Evolutionary conservation across 331 rosid genomes (phyloP).

Genomic region (Ulmus americana): DNA sequence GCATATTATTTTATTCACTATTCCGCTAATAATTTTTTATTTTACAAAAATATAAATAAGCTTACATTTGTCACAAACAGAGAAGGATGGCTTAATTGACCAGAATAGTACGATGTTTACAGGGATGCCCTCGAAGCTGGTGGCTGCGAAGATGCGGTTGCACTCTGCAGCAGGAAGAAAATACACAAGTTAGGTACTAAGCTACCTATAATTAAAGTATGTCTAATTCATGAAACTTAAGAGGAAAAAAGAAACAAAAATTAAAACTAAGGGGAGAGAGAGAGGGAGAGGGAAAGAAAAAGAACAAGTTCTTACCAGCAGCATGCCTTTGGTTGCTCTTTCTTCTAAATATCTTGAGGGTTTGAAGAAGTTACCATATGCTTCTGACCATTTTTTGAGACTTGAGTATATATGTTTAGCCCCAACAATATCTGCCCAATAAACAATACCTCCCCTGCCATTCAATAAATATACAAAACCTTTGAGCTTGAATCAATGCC

Average conservation of each 20-base stretch:
- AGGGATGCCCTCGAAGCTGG: slow-evolving; percentile 47
- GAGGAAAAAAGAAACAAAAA: neutral
- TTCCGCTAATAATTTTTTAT: too few relatives aligned
- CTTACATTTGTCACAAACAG: too few relatives aligned
- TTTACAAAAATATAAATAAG: too few relatives aligned
- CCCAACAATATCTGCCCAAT: slow-evolving; percentile 81
- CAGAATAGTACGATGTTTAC: slow-evolving; percentile 15
- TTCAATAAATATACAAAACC: neutral
- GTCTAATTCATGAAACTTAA: neutral
- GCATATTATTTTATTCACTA: too few relatives aligned
- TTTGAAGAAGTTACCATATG: slow-evolving; percentile 62
- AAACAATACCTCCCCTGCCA: slow-evolving; percentile 81
- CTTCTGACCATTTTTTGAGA: slow-evolving; percentile 67
- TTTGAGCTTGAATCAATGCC: too few relatives aligned
- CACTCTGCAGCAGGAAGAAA: slow-evolving; percentile 45
- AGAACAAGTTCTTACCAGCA: slow-evolving; percentile 44
- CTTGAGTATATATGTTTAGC: slow-evolving; percentile 57
- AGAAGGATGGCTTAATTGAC: too few relatives aligned
- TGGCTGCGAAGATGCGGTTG: slow-evolving; percentile 33
- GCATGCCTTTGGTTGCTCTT: slow-evolving; percentile 63
- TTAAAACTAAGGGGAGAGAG: neutral
- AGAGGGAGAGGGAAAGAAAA: neutral
- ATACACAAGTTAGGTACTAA: neutral
- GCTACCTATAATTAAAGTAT: too few relatives aligned
- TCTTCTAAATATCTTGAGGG: slow-evolving; percentile 84